These are phyloP conservation scores for Coccomyxa subellipsoidea DNA, from an alignment of 163 green algal species.

Conservation along the genomic window DNA sequence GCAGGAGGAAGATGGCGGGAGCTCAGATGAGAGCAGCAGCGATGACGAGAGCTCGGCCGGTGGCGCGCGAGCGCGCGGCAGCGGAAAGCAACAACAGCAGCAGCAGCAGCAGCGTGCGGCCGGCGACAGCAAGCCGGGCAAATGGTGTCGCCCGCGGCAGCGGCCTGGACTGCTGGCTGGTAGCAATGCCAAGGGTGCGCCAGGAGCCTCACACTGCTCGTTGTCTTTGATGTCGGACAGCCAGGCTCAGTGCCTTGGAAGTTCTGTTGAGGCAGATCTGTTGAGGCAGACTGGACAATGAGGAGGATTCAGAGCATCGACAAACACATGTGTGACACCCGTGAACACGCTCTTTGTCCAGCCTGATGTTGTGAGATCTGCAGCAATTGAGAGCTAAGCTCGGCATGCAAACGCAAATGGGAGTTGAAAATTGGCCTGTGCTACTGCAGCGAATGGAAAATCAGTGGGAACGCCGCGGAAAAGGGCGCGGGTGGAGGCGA, in stretches of 20 bases:
- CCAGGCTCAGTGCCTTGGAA: no score
- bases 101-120: not conserved
- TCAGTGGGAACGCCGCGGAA: not conserved
- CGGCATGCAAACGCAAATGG: no score
- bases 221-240: not conserved
- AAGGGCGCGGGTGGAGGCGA: not conserved
- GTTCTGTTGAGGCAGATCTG: no score
- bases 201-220: not conserved
- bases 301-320: no score
- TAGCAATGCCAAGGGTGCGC: not conserved
- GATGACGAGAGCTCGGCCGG: not conserved
- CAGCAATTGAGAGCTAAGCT: no score
- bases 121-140: not conserved
- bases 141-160: not conserved
- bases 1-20: not conserved
- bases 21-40: not conserved
- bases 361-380: no score
- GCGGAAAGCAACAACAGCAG: not conserved
- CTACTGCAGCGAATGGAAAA: not conserved
- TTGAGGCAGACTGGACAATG: no score
- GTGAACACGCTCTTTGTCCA: no score
- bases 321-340: no score
- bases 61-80: not conserved
- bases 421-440: not conserved
- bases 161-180: not conserved